Conservation (phyloP, 2,329 filamentous ascomycete genomes). For the Penicillium sp. region DNA sequence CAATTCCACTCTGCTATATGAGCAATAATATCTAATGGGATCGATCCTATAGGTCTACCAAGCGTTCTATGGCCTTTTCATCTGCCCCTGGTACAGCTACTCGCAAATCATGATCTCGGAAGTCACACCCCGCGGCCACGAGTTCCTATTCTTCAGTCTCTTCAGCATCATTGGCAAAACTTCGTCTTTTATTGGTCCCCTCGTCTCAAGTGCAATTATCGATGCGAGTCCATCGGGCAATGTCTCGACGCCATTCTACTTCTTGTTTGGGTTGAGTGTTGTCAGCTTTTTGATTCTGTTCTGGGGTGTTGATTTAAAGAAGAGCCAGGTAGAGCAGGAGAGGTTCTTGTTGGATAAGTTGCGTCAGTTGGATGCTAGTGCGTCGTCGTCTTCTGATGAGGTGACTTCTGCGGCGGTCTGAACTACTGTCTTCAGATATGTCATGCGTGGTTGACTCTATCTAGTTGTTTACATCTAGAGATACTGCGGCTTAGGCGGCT, state of each 20-base stretch:
- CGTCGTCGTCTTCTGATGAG: conserved; percentile 8
- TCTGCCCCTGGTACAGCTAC: conserved; percentile 70
- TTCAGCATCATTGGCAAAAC: conserved; percentile 70
- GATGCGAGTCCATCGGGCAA: conserved; percentile 57
- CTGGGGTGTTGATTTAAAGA: conserved; percentile 59
- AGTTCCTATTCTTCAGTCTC: conserved; percentile 68
- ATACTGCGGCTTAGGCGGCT: neutral
- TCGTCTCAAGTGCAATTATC: conserved; percentile 68
- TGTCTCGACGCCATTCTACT: conserved; percentile 64
- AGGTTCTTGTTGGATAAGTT: conserved; percentile 48
- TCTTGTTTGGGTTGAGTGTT: conserved; percentile 59
- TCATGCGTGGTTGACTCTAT: neutral
- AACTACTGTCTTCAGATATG: neutral
- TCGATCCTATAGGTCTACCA: conserved; percentile 37
- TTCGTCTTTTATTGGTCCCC: conserved; percentile 64
- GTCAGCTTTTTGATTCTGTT: conserved; percentile 55
- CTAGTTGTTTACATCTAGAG: neutral
- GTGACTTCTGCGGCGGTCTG: neutral
- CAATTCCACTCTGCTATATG: neutral
- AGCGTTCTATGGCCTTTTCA: conserved; percentile 62
- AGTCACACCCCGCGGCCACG: conserved; percentile 65
- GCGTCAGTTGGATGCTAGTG: conserved; percentile 6
- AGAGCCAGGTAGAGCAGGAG: conserved; percentile 60
- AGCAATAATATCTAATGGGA: neutral
- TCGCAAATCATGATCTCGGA: conserved; percentile 70